Evolutionary conservation across 768 basidiomycete species (phyloP).

Genomic region (Tylopilus felleus): DNA sequence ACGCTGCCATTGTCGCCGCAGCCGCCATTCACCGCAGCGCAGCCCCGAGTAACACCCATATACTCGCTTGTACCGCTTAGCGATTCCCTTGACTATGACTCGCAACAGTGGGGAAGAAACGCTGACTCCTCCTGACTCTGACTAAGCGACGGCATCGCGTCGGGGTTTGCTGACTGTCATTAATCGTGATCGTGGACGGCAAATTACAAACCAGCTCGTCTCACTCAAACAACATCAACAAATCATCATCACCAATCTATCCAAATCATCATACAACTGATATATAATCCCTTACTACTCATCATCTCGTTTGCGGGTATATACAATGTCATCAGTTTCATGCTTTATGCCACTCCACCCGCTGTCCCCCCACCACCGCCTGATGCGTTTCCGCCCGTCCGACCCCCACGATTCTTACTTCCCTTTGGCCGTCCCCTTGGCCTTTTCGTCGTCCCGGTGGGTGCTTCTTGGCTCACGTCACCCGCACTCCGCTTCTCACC

Average conservation of each 20-base stretch:
- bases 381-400: conserved; percentile 13
- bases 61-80: neutral
- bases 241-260: neutral
- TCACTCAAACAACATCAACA: conserved; percentile 3
- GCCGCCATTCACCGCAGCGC: neutral
- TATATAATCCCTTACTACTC: neutral
- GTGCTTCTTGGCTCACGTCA: conserved; percentile 30
- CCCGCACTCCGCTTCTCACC: conserved; percentile 37
- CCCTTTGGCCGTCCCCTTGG: conserved; percentile 69
- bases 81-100: neutral
- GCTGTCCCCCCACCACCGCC: conserved; percentile 7
- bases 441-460: conserved; percentile 39
- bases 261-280: neutral
- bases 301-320: conserved; percentile 9
- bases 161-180: conserved; percentile 6
- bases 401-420: conserved; percentile 51
- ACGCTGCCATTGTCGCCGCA: neutral
- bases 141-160: conserved; percentile 16
- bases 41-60: neutral
- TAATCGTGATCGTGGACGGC: neutral
- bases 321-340: neutral
- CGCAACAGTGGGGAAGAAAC: neutral
- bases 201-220: conserved; percentile 9
- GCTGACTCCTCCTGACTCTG: conserved; percentile 5
- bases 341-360: neutral